Percentiles rank a stretch among this genome's conserved stretches.
phyloP scores from a whole-genome alignment of 2,329 filamentous ascomycete genomes.

The Diaporthe eres region DNA sequence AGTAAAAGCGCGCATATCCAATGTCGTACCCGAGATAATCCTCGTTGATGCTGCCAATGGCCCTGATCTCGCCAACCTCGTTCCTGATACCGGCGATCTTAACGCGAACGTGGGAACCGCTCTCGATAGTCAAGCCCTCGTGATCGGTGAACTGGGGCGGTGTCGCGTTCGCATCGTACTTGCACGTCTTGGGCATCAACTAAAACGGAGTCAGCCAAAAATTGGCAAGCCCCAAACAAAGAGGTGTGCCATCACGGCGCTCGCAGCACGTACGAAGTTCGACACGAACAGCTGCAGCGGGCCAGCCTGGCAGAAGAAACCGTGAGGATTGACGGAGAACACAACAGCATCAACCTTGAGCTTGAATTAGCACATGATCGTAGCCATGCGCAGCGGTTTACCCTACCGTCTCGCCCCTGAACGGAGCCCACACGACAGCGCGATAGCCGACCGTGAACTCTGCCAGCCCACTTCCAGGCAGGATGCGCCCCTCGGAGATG shows the following conservation, averaged over 20 bases:
- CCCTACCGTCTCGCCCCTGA: conserved; percentile 94
- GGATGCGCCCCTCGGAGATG: conserved; percentile 91
- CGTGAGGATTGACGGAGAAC: conserved; percentile 89
- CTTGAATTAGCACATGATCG: conserved; percentile 36
- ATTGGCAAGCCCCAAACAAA: background rate
- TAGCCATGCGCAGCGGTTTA: conserved; percentile 29
- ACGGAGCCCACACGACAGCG: conserved; percentile 97
- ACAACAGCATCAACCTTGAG: conserved; percentile 92
- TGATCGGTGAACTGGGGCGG: conserved; percentile 98
- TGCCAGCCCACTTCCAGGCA: conserved; percentile 91
- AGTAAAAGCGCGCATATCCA: background rate
- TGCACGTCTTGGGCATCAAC: conserved; percentile 93
- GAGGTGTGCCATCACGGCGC: background rate
- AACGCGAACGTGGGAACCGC: conserved; percentile 91
- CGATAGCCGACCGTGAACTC: conserved; percentile 97
- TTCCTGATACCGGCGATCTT: conserved; percentile 95
- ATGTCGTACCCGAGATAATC: conserved; percentile 75
- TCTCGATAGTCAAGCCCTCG: conserved; percentile 93
- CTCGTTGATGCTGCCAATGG: conserved; percentile 96
- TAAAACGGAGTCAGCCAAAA: conserved; percentile 56
- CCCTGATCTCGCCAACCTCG: conserved; percentile 95
- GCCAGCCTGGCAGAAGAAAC: conserved; percentile 89
- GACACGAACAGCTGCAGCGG: conserved; percentile 85
- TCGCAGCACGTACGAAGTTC: conserved; percentile 75
- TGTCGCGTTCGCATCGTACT: conserved; percentile 94